Evolutionary conservation across 805 yeast species (phyloP).

Genomic region (Scheffersomyces spartinae): DNA sequence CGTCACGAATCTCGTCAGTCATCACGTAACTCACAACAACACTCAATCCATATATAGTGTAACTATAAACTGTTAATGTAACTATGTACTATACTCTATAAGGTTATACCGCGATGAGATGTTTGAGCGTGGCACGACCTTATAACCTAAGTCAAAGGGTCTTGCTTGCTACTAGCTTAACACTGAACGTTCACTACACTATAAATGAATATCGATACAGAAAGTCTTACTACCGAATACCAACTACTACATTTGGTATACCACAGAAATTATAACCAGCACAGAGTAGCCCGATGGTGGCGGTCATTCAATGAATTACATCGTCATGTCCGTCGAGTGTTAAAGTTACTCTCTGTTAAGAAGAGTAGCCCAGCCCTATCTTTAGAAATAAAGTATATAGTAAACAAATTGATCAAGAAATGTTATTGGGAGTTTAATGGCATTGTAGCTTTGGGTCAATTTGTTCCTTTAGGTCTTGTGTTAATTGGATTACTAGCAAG

Average conservation of each 20-base stretch:
- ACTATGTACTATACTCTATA: too few species aligned
- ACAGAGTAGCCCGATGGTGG: constrained; percentile 71
- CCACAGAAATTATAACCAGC: constrained; percentile 71
- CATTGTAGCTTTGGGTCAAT: constrained; percentile 66
- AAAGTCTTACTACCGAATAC: too few species aligned
- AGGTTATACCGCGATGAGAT: too few species aligned
- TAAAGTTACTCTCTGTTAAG: constrained; percentile 15
- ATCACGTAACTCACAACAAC: too few species aligned
- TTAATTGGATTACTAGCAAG: constrained; percentile 46
- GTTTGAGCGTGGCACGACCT: too few species aligned
- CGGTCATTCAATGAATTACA: constrained; percentile 49
- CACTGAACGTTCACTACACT: too few species aligned
- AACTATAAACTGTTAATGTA: too few species aligned
- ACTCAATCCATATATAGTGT: too few species aligned
- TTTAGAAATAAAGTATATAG: constrained; percentile 12
- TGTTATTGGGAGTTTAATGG: constrained; percentile 55
- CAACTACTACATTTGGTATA: constrained; percentile 50
- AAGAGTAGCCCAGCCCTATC: constrained; percentile 7
- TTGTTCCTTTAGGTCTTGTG: constrained; percentile 60
- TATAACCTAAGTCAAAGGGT: too few species aligned
- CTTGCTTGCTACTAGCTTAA: too few species aligned
- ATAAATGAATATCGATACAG: too few species aligned
- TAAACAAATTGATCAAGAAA: constrained; percentile 25
- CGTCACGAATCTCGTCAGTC: too few species aligned
- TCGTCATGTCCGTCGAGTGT: constrained; percentile 35